phyloP scores from a whole-genome alignment of 257 asterid genomes.

The Striga asiatica region DNA sequence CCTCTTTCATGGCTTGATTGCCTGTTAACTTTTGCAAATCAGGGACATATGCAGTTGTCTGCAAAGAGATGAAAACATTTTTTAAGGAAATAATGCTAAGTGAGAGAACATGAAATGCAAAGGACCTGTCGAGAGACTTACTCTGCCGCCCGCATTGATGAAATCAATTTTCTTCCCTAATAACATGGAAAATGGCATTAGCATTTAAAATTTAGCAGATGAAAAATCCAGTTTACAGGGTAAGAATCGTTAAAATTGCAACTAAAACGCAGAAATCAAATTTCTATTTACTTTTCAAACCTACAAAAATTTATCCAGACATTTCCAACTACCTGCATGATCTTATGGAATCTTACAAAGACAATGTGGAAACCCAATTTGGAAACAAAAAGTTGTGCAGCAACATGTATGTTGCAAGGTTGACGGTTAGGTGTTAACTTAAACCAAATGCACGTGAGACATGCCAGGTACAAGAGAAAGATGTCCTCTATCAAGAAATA shows the following conservation, averaged over 20 bases:
- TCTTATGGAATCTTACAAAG: neutral
- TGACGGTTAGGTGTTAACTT: too few relatives aligned
- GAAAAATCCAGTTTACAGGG: neutral
- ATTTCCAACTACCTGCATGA: neutral
- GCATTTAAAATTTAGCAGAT: neutral
- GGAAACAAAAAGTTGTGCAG: neutral
- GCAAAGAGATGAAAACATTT: slow-evolving; percentile 19
- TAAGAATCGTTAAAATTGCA: slow-evolving; percentile 1
- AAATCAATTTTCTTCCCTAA: slow-evolving; percentile 88
- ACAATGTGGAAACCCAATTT: neutral
- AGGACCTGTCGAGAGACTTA: slow-evolving; percentile 28
- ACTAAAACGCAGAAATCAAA: slow-evolving; percentile 4
- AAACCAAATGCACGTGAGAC: too few relatives aligned
- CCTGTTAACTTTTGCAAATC: slow-evolving; percentile 74
- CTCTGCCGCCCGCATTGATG: slow-evolving; percentile 93
- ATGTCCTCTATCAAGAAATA: too few relatives aligned
- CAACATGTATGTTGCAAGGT: too few relatives aligned
- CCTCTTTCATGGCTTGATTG: slow-evolving; percentile 44
- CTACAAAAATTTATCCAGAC: neutral
- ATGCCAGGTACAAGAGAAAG: too few relatives aligned
- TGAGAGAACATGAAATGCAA: neutral
- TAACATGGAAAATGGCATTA: slow-evolving; percentile 27
- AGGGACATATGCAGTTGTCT: slow-evolving; percentile 93
- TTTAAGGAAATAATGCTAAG: neutral
- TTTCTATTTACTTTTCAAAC: slow-evolving; percentile 15